Evolutionary conservation across 352 stramenopile genomes (phyloP).

Genomic region (Globisporangium yorkense): DNA sequence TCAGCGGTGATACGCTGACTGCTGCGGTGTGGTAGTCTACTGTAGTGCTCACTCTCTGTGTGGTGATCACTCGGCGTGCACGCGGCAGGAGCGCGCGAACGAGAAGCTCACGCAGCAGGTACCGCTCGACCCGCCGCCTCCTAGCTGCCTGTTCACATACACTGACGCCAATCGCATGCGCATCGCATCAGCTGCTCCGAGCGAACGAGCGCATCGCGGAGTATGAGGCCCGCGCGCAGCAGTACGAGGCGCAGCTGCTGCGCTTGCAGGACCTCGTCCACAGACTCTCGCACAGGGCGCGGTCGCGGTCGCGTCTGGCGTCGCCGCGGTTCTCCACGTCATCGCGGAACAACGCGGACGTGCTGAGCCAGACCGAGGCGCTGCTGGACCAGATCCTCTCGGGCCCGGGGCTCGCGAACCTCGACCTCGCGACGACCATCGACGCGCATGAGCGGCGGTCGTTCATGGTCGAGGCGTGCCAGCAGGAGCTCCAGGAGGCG

Average conservation of each 20-base stretch:
- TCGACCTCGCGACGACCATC: conserved; percentile 23
- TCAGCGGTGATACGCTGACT: conserved; percentile 9
- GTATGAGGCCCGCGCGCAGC: conserved; percentile 30
- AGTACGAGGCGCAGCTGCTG: conserved; percentile 44
- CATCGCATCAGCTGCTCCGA: conserved; percentile 22
- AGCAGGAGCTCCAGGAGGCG: conserved; percentile 47
- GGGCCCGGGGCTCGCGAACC: conserved; percentile 24
- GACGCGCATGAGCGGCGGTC: conserved; percentile 43
- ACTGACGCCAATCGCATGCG: not conserved
- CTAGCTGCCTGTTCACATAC: no score
- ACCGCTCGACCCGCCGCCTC: not conserved
- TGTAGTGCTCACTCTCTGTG: not conserved
- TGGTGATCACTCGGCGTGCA: not conserved
- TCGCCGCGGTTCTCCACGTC: conserved; percentile 18
- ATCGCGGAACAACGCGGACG: conserved; percentile 38
- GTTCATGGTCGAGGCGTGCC: conserved; percentile 55
- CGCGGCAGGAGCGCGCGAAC: conserved; percentile 38
- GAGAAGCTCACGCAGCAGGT: conserved; percentile 67
- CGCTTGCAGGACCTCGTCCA: conserved; percentile 27
- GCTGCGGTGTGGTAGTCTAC: not conserved
- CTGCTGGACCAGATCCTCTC: conserved; percentile 42
- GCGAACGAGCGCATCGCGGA: conserved; percentile 47
- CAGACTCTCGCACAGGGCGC: conserved; percentile 18
- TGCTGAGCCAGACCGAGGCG: conserved; percentile 49
- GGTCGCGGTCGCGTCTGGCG: conserved; percentile 3